Evolutionary conservation across 192 early-diverging fungal genomes (phyloP).

Genomic region (Umbelopsis sp.): DNA sequence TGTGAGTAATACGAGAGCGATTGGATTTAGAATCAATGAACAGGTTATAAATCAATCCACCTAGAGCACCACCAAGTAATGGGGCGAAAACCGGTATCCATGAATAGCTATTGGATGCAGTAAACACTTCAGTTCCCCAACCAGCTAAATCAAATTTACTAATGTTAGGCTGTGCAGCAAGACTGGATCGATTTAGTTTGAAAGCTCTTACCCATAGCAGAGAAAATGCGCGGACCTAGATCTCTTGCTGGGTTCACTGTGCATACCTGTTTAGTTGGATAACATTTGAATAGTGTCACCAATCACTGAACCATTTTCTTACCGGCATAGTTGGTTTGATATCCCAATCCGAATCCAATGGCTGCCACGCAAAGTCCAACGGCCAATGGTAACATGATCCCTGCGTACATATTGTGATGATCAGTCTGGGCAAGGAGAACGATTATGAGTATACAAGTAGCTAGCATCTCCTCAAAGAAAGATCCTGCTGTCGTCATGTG

Average conservation of each 20-base stretch:
- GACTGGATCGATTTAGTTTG: constrained; percentile 47
- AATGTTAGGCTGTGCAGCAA: constrained; percentile 23
- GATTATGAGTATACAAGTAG: constrained; percentile 67
- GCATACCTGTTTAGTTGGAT: not conserved
- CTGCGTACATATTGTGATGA: constrained; percentile 57
- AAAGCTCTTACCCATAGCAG: constrained; percentile 48
- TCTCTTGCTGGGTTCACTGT: constrained; percentile 78
- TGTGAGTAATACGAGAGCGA: not conserved
- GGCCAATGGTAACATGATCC: constrained; percentile 55
- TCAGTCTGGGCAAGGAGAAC: constrained; percentile 59
- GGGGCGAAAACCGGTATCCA: constrained; percentile 74
- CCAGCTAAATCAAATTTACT: constrained; percentile 38
- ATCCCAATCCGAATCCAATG: constrained; percentile 67
- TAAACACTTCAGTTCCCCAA: constrained; percentile 70
- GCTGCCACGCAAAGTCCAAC: constrained; percentile 63
- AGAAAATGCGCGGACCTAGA: constrained; percentile 78
- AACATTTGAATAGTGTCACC: not conserved
- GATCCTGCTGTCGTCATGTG: constrained; percentile 58
- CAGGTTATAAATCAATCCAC: constrained; percentile 61
- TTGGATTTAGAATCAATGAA: constrained; percentile 48
- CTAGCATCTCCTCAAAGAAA: constrained; percentile 66
- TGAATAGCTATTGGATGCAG: constrained; percentile 69
- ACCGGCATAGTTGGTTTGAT: constrained; percentile 64
- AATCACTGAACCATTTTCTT: not conserved
- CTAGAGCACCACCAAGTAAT: constrained; percentile 62